phyloP scores from a whole-genome alignment of 441 rosid species.

The Manihot esculenta region DNA sequence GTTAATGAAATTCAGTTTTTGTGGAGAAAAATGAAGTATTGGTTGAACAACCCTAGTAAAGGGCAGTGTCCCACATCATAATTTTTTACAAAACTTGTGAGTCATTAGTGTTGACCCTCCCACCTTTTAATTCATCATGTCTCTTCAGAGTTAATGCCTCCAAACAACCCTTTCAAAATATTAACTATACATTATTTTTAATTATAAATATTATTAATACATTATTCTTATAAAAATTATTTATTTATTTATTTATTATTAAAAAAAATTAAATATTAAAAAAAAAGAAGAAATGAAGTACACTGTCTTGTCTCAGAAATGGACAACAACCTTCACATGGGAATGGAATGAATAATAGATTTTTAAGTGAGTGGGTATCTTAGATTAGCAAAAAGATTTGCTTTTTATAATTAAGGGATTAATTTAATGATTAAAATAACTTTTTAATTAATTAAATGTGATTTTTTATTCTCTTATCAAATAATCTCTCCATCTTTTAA shows the following conservation, averaged over 20 bases:
- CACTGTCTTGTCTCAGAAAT: not conserved
- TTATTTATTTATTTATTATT: no score
- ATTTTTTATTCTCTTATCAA: no score
- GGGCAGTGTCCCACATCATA: not conserved
- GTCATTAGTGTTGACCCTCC: not conserved
- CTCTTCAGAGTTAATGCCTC: no score
- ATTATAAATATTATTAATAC: no score
- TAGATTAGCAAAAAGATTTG: not conserved
- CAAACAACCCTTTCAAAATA: no score
- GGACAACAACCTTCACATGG: constrained; percentile 17
- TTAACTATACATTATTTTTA: no score
- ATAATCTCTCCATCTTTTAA: no score
- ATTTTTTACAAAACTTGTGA: not conserved
- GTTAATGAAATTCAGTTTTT: not conserved
- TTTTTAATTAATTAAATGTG: no score
- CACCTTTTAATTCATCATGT: no score
- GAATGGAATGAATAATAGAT: not conserved
- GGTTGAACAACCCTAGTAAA: constrained; percentile 6
- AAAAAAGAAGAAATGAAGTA: no score
- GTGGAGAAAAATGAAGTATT: not conserved
- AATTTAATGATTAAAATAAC: not conserved
- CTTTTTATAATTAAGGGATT: not conserved
- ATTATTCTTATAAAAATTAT: no score
- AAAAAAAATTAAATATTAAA: no score
- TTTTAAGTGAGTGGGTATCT: constrained; percentile 8